Base-by-base conservation (phyloP, 441 rosid species). In the Pelargonium fulgidum region DNA sequence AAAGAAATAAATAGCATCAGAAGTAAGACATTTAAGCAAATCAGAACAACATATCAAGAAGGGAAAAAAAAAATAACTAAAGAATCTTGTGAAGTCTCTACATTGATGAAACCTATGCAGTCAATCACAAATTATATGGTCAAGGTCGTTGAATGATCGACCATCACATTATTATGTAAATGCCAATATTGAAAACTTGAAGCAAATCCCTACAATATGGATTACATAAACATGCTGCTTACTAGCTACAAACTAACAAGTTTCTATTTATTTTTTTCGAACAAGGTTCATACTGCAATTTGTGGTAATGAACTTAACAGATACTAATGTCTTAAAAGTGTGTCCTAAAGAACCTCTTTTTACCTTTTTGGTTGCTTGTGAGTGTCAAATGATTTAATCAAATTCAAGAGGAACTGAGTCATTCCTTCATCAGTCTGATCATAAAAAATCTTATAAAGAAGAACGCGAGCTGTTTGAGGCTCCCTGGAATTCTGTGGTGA, bases 381-480 rank as follows among this genome's bases (percentile, higher is more conserved):
- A 65, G 77, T 82, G 82, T 95, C 90, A 77, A 90, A 92, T 58
- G 82, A 80, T 77, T 85, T 92, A 78, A 92, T 81, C 79, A 81
- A 86, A 81, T 83, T 87, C 78, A 95, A 85, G 69, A 95, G 84
- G 85, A 92, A 92, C 64, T 89, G 97, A 67, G 90, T 88, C 97
- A 92, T 84, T 69, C 97, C 96, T 87, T 90, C 85, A 73, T 92
- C 97, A 76, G 98, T 90, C 77, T 92, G 99, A 73, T 92, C 98
- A 79, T 95, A 95, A 79, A 92, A 92, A 75, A 95, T 73, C 87
- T 92, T 95, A 81, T 95, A 92, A 73, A 95, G 98, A 77, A 92
- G 91, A 76, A 95, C 76, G 67, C 96, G 91, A 65, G 91, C 93
- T 75, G 97, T 90, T 76, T 76, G 91, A 70, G 99, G 88, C 84